Evolutionary conservation across 2,329 filamentous ascomycete genomes (phyloP).

Genomic region (Fusarium sp.): DNA sequence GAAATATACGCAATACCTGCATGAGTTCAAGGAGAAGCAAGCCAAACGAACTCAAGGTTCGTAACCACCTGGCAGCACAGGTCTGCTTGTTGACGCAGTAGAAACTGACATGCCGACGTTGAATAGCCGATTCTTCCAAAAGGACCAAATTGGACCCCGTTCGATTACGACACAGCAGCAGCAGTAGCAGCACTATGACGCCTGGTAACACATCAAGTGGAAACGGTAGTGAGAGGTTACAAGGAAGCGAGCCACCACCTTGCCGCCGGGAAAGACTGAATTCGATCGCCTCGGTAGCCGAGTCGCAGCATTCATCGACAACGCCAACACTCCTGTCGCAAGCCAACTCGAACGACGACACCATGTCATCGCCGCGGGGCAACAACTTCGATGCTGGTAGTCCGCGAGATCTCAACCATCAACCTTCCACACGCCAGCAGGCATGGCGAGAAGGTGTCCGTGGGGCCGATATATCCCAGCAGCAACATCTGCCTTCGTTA

Average conservation of each 20-base stretch:
- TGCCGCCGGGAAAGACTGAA: slow-evolving; percentile 60
- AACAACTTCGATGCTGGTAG: slow-evolving; percentile 53
- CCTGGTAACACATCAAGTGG: slow-evolving; percentile 55
- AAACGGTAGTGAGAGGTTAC: slow-evolving; percentile 61
- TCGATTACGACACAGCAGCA: slow-evolving; percentile 54
- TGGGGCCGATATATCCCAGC: slow-evolving; percentile 39
- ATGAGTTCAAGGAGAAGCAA: slow-evolving; percentile 83
- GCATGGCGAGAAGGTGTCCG: slow-evolving; percentile 45
- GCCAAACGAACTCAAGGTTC: slow-evolving; percentile 67
- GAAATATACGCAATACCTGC: slow-evolving; percentile 77
- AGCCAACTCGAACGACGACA: slow-evolving; percentile 57
- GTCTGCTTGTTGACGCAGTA: background rate
- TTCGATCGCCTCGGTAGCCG: slow-evolving; percentile 60
- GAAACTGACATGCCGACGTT: slow-evolving; percentile 15
- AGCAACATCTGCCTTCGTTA: slow-evolving; percentile 59
- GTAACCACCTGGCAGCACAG: slow-evolving; percentile 32
- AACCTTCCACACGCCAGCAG: slow-evolving; percentile 46
- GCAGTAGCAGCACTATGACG: slow-evolving; percentile 52
- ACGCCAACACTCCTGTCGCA: slow-evolving; percentile 52
- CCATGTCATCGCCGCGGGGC: slow-evolving; percentile 57
- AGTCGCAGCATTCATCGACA: slow-evolving; percentile 58
- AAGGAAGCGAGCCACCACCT: slow-evolving; percentile 62
- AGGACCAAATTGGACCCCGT: slow-evolving; percentile 59
- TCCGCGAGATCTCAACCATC: slow-evolving; percentile 44
- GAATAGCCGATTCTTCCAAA: slow-evolving; percentile 59